These are phyloP conservation scores for Evernia prunastri DNA, from an alignment of 495 filamentous ascomycete species.

Conservation along the genomic window DNA sequence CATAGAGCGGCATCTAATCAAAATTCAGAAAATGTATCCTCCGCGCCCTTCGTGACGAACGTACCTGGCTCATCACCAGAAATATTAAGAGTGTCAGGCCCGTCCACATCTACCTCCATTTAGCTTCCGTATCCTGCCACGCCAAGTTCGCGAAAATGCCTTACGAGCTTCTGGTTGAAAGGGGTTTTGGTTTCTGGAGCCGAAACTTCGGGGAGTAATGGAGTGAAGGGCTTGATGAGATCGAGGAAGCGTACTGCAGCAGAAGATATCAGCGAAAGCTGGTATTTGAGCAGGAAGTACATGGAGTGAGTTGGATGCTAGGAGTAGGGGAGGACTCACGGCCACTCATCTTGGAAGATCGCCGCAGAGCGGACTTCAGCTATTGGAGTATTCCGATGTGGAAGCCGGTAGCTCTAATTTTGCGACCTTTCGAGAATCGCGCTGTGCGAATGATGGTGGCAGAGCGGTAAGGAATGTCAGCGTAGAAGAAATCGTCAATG, in stretches of 20 bases:
- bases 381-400: neutral
- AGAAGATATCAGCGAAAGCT: conserved; percentile 9
- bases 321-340: conserved; percentile 36
- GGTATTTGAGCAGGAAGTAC: conserved; percentile 1
- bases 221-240: conserved; percentile 98
- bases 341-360: conserved; percentile 48
- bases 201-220: conserved; percentile 97
- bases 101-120: conserved; percentile 70
- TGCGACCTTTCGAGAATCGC: neutral
- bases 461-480: neutral
- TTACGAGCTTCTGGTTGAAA: conserved; percentile 87
- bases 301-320: neutral
- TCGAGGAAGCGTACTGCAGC: conserved; percentile 93
- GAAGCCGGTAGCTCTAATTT: neutral
- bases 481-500: neutral
- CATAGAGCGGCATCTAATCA: conserved; percentile 89
- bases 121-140: neutral
- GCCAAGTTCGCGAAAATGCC: neutral
- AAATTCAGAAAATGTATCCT: neutral
- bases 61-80: conserved; percentile 70
- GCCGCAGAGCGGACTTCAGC: conserved; percentile 29
- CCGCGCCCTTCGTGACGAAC: neutral
- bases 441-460: neutral
- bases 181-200: conserved; percentile 92
- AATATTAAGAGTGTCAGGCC: conserved; percentile 68